Evolutionary conservation across 805 yeast species (phyloP), one percentile per base, ranked within the genome.

Genomic region (Barnettozyma botsteinii): DNA sequence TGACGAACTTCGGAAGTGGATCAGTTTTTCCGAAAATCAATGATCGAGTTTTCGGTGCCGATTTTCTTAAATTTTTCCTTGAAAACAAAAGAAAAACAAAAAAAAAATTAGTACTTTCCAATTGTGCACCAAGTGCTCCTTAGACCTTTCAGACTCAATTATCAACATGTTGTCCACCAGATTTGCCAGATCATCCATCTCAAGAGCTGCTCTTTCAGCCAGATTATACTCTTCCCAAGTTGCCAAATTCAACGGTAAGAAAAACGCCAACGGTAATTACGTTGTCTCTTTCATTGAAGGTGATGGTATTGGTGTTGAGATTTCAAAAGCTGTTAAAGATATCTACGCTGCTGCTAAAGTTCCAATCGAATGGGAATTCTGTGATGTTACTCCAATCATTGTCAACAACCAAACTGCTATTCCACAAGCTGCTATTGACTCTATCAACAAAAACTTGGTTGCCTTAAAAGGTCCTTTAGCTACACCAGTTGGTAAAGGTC

Each of bases 401-500:
- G 81, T 86, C 61, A 81, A 91, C 65, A 96, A 96, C 59, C 81
- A 82, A 66, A 89, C 98, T 53, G 81, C 96, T 43, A 79, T 93
- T 55, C 98, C 98, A 50, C 81, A 81, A 53, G 81, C 79, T 31
- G 97, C 98, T 44, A 86, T 93, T 48, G 88, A 85, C 56, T 85
- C 94, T 33, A 89, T 93, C 69, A 86, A 87, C 75, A 82, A 77
- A 68, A 86, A 91, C 74, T 75, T 81, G 69, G 91, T 93, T 48
- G 99, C 98, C 40, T 77, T 93, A 61, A 93, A 93, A 73, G 99
- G 99, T 53, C 98, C 98, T 23, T 73, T 93, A 59, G 98, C 97
- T 41, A 93, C 99, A 30, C 99, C 99, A 42, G 89, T 91, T 49
- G 98, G 97, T 57, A 91, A 91, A 71, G 98, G 98, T 62, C 98